These are phyloP conservation scores for Diaporthe amygdali DNA, from an alignment of 2,329 filamentous ascomycete genomes.

Conservation along the genomic window DNA sequence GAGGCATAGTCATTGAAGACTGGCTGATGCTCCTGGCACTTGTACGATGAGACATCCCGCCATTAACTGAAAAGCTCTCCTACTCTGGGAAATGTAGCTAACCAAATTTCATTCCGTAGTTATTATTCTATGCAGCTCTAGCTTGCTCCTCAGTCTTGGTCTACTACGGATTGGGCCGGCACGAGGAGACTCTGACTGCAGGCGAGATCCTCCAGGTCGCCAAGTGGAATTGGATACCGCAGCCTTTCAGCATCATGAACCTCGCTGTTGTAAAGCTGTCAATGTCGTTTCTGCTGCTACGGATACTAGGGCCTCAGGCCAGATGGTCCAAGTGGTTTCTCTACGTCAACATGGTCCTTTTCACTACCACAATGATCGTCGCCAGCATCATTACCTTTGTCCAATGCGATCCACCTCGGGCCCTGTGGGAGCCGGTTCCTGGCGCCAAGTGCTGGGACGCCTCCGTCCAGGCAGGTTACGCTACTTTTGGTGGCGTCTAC, in stretches of 20 bases:
- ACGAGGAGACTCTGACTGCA: neutral
- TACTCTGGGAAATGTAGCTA: too few species aligned
- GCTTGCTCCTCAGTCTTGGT: neutral
- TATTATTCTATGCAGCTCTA: neutral
- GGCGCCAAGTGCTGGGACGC: neutral
- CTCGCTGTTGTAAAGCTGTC: neutral
- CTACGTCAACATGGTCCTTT: neutral
- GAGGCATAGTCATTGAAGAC: neutral
- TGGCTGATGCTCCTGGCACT: slow-evolving; percentile 7
- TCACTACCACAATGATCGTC: neutral
- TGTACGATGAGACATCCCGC: too few species aligned
- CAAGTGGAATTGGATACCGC: neutral
- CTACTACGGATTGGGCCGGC: neutral
- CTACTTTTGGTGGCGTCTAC: neutral
- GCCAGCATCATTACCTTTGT: neutral
- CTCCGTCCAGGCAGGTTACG: neutral
- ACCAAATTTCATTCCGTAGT: neutral
- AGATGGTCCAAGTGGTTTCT: neutral
- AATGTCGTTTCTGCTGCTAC: neutral
- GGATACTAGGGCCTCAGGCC: neutral
- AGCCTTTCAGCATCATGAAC: neutral
- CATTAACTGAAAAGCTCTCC: too few species aligned
- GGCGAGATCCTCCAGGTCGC: neutral
- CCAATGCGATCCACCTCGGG: slow-evolving; percentile 1
- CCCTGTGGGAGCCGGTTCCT: neutral